Percentiles rank a stretch among this genome's conserved stretches.
Evolutionary conservation across 2,329 filamentous ascomycete species (phyloP).

Genomic region (Sporothrix inflata): DNA sequence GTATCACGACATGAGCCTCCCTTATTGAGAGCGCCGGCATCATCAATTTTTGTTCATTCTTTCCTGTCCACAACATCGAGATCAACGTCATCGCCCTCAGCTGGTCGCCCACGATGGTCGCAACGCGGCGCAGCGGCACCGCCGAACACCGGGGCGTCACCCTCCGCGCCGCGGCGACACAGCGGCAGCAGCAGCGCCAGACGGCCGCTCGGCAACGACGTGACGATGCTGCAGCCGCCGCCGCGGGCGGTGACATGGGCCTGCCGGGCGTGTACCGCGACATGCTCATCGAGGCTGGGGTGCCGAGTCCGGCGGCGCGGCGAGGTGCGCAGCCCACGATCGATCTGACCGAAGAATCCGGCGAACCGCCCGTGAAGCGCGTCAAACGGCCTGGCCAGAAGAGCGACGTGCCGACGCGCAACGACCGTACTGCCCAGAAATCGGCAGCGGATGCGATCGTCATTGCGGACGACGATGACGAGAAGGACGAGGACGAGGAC

Average conservation of each 20-base stretch:
- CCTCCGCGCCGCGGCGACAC: slow-evolving; percentile 27
- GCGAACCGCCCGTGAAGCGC: slow-evolving; percentile 33
- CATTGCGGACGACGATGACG: slow-evolving; percentile 12
- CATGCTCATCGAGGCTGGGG: slow-evolving; percentile 35
- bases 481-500: slow-evolving; percentile 33
- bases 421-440: not conserved
- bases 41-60: not conserved
- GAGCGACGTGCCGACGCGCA: not conserved
- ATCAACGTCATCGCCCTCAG: not conserved
- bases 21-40: not conserved
- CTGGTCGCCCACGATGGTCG: slow-evolving; percentile 20
- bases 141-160: slow-evolving; percentile 25
- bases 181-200: slow-evolving; percentile 25
- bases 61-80: not conserved
- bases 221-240: not conserved
- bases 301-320: slow-evolving; percentile 10
- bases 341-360: not conserved
- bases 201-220: not conserved
- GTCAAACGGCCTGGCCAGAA: slow-evolving; percentile 35
- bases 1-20: not conserved
- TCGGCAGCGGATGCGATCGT: not conserved
- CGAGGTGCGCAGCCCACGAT: not conserved
- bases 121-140: slow-evolving; percentile 25
- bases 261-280: slow-evolving; percentile 32
- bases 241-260: not conserved